Conservation (phyloP, 2,329 filamentous ascomycete species). For the Pseudogymnoascus verrucosus region DNA sequence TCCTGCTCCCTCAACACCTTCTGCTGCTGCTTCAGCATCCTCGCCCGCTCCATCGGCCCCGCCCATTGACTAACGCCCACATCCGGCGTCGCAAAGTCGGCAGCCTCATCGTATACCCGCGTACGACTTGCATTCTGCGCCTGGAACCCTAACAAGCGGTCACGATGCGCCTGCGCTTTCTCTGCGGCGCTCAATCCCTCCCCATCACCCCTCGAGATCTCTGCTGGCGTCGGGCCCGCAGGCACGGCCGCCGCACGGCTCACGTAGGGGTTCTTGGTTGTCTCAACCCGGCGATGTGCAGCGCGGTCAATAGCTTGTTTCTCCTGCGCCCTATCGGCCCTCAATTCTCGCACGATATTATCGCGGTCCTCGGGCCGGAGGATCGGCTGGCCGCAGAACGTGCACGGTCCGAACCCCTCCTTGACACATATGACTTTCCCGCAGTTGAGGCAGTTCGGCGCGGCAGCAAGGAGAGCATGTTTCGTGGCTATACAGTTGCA, state of each 20-base stretch:
- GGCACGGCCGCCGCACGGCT: neutral
- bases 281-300: constrained; percentile 56
- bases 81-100: constrained; percentile 53
- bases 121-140: constrained; percentile 62
- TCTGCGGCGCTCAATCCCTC: constrained; percentile 19
- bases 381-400: constrained; percentile 73
- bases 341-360: constrained; percentile 74
- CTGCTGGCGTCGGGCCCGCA: constrained; percentile 1
- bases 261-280: constrained; percentile 25
- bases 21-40: constrained; percentile 63
- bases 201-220: constrained; percentile 14
- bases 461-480: constrained; percentile 82
- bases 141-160: constrained; percentile 59
- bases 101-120: constrained; percentile 61
- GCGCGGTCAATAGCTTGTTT: constrained; percentile 75
- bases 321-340: constrained; percentile 79
- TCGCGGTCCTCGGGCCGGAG: constrained; percentile 68
- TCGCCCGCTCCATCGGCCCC: constrained; percentile 57
- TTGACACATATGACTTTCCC: constrained; percentile 94
- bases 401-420: constrained; percentile 89
- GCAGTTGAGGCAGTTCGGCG: constrained; percentile 85
- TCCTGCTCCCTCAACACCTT: constrained; percentile 59
- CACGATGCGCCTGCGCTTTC: constrained; percentile 56
- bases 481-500: constrained; percentile 85
- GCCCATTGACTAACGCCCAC: constrained; percentile 58